Evolutionary conservation across 2,329 filamentous ascomycete species (phyloP).

Genomic region (Corniculantispora saksenae): DNA sequence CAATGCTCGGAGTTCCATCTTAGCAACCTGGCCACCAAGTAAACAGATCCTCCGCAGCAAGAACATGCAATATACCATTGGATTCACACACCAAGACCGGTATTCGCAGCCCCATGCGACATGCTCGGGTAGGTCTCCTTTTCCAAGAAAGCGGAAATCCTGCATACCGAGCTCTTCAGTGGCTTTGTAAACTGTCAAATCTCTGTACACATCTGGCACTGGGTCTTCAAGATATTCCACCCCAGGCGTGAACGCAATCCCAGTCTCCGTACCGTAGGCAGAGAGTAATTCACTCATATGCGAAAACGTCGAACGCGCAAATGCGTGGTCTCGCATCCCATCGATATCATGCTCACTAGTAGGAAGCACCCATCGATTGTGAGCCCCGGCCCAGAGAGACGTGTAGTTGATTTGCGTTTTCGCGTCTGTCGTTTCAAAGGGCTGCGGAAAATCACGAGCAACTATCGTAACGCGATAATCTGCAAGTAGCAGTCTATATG

Average conservation of each 20-base stretch:
- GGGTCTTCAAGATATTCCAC: conserved; percentile 51
- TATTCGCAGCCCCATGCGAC: conserved; percentile 47
- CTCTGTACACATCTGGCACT: conserved; percentile 33
- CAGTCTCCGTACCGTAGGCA: conserved; percentile 33
- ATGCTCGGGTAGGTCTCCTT: conserved; percentile 38
- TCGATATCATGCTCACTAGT: conserved; percentile 26
- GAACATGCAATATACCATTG: conserved; percentile 52
- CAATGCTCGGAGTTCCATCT: conserved; percentile 25
- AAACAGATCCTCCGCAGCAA: conserved; percentile 37
- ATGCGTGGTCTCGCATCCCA: conserved; percentile 43
- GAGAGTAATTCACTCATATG: conserved; percentile 39
- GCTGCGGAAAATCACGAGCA: conserved; percentile 48
- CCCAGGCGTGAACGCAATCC: conserved; percentile 49
- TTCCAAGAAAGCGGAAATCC: conserved; percentile 38
- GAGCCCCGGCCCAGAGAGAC: conserved; percentile 54
- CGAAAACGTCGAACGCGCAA: conserved; percentile 44
- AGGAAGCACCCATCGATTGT: conserved; percentile 46
- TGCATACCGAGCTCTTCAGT: neutral
- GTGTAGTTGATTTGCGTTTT: conserved; percentile 47
- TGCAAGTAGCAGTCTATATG: conserved; percentile 42
- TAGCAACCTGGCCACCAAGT: conserved; percentile 31
- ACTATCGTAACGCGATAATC: conserved; percentile 45
- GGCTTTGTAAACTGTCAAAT: conserved; percentile 31
- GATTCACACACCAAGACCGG: conserved; percentile 52
- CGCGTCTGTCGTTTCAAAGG: conserved; percentile 46